A percentile compares a stretch with the other conserved stretches of the same genome.
Conservation (phyloP, 192 early-diverging fungal species). For the Mortierella claussenii region DNA sequence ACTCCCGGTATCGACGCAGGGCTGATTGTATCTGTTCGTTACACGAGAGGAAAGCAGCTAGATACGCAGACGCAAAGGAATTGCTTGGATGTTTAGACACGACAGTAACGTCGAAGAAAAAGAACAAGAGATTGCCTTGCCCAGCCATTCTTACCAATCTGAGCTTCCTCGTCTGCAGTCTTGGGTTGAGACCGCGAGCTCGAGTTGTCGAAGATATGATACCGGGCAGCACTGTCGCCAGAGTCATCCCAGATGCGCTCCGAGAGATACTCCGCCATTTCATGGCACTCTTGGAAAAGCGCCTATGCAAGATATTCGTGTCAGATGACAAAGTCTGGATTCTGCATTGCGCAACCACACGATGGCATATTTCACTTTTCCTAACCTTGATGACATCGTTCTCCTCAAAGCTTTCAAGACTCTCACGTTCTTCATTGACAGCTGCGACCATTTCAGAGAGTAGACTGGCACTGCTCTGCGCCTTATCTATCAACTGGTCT, state of each 20-base stretch:
- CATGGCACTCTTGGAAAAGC: constrained; percentile 32
- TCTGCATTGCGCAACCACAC: neutral
- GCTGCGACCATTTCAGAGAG: constrained; percentile 32
- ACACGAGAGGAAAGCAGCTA: constrained; percentile 30
- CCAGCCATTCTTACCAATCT: constrained; percentile 36
- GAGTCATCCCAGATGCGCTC: constrained; percentile 47
- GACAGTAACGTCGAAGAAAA: neutral
- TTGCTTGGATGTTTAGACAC: neutral
- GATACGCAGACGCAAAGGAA: constrained; percentile 6
- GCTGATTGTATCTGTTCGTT: constrained; percentile 28
- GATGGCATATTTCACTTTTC: neutral
- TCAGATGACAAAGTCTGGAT: neutral
- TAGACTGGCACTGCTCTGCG: constrained; percentile 33
- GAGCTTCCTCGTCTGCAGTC: constrained; percentile 38
- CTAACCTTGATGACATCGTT: constrained; percentile 45
- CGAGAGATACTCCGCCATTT: constrained; percentile 32
- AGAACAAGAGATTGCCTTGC: neutral
- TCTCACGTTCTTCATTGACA: constrained; percentile 10
- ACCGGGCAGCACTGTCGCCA: neutral
- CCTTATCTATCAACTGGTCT: constrained; percentile 40
- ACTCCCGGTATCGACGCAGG: constrained; percentile 20
- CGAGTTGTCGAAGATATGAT: constrained; percentile 10
- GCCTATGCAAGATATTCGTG: constrained; percentile 11
- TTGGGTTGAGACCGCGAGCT: constrained; percentile 10
- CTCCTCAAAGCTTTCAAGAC: constrained; percentile 7